phyloP scores from a whole-genome alignment of 257 asterid species.

The Schizonepeta tenuifolia region DNA sequence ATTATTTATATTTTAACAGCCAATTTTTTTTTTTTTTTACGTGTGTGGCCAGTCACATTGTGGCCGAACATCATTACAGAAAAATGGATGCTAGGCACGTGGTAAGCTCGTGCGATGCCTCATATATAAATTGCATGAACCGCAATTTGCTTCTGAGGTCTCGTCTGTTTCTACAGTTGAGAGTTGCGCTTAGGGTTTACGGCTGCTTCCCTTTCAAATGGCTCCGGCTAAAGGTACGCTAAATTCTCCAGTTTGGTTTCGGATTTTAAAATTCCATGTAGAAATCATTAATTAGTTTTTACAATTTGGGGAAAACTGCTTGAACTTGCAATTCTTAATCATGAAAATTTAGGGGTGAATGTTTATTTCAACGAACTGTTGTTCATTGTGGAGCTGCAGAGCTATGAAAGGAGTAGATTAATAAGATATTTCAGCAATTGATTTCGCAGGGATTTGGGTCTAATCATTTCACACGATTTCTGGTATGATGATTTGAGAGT shows the following conservation, averaged over 20 bases:
- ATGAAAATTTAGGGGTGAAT: background rate
- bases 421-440: background rate
- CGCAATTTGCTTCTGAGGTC: conserved; percentile 25
- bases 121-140: conserved; percentile 21
- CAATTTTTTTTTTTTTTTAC: too few relatives aligned
- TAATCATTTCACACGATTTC: background rate
- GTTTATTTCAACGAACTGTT: background rate
- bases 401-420: background rate
- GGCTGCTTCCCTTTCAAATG: conserved; percentile 42
- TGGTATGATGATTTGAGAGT: background rate
- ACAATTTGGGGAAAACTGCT: background rate
- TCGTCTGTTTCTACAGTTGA: conserved; percentile 36
- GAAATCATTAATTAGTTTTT: background rate
- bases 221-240: conserved; percentile 63
- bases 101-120: conserved; percentile 18
- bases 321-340: background rate
- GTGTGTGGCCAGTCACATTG: too few relatives aligned
- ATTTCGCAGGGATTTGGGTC: background rate
- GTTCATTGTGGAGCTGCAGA: background rate
- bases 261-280: background rate
- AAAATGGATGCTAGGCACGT: conserved; percentile 4
- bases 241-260: background rate
- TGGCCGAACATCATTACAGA: too few relatives aligned
- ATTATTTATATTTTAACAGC: too few relatives aligned
- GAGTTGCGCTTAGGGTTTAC: conserved; percentile 13